phyloP scores from a whole-genome alignment of 1,139 yeast genomes.

The Scheffersomyces illinoinensis region DNA sequence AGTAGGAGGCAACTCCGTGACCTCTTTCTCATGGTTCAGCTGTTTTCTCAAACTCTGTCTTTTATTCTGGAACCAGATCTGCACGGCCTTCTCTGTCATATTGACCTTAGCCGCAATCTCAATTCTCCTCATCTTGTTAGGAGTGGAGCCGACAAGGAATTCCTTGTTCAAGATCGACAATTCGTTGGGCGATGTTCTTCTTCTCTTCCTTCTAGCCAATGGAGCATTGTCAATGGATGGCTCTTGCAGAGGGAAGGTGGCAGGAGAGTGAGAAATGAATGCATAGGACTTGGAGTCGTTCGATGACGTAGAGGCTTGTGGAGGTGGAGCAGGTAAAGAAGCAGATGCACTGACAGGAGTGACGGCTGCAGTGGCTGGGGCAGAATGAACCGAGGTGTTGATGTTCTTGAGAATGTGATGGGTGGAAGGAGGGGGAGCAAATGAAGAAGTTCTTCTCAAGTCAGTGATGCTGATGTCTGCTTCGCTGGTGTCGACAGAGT shows the following conservation, averaged over 20 bases:
- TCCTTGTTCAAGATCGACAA: constrained; percentile 76
- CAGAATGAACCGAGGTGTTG: neutral
- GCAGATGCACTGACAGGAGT: constrained; percentile 3
- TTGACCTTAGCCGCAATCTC: constrained; percentile 76
- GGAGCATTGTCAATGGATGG: constrained; percentile 89
- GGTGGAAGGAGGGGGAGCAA: neutral
- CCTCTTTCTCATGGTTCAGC: constrained; percentile 39
- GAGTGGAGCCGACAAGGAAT: constrained; percentile 75
- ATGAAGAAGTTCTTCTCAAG: constrained; percentile 6
- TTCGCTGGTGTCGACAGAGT: constrained; percentile 11
- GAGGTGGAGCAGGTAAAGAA: neutral
- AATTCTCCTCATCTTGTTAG: constrained; percentile 71
- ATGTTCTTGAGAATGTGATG: neutral
- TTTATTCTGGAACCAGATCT: constrained; percentile 96
- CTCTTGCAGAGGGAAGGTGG: constrained; percentile 79
- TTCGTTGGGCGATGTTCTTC: constrained; percentile 92
- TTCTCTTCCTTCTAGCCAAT: constrained; percentile 86
- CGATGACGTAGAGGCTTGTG: constrained; percentile 4
- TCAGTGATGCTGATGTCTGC: constrained; percentile 15
- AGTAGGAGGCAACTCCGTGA: constrained; percentile 47
- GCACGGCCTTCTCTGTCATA: constrained; percentile 97
- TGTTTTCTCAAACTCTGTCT: constrained; percentile 78
- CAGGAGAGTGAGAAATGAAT: constrained; percentile 87
- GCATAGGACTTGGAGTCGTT: constrained; percentile 59
- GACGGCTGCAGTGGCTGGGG: constrained; percentile 1